Conservation (phyloP, 73 alveolate species). For the Paramecium pentaurelia region DNA sequence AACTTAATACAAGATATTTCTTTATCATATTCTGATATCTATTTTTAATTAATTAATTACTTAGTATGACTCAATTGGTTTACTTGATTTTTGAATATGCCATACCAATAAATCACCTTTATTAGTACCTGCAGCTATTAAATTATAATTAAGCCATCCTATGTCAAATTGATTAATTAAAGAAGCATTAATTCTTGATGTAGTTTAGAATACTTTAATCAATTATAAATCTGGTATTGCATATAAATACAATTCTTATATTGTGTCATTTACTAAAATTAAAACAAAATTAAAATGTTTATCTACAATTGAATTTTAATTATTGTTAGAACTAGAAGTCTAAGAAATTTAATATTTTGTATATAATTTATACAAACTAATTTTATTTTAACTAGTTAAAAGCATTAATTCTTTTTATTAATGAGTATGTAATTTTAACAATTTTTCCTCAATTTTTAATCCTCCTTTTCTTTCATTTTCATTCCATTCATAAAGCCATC, state of each 20-base stretch:
- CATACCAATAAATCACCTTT: not conserved
- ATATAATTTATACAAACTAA: not conserved
- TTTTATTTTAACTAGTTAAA: not conserved
- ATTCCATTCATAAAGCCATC: conserved; percentile 39
- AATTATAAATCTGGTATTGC: not conserved
- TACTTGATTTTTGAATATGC: not conserved
- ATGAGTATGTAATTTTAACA: not conserved
- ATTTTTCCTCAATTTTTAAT: not conserved
- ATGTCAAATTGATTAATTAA: not conserved
- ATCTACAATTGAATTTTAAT: not conserved
- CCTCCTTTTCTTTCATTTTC: not conserved
- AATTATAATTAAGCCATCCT: not conserved
- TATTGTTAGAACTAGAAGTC: not conserved
- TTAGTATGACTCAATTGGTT: not conserved
- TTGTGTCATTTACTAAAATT: not conserved
- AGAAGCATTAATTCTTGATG: too few relatives aligned
- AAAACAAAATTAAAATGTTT: not conserved
- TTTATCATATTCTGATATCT: not conserved
- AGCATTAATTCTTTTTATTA: not conserved
- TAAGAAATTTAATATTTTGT: not conserved
- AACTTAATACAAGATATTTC: not conserved
- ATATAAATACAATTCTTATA: not conserved
- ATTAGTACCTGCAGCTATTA: not conserved
- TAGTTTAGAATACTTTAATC: not conserved
- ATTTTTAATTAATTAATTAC: not conserved